A percentile compares a stretch with the other conserved stretches of the same genome.
Evolutionary conservation across 2,329 filamentous ascomycete species (phyloP).

Genomic region (Plectosphaerella sp.): DNA sequence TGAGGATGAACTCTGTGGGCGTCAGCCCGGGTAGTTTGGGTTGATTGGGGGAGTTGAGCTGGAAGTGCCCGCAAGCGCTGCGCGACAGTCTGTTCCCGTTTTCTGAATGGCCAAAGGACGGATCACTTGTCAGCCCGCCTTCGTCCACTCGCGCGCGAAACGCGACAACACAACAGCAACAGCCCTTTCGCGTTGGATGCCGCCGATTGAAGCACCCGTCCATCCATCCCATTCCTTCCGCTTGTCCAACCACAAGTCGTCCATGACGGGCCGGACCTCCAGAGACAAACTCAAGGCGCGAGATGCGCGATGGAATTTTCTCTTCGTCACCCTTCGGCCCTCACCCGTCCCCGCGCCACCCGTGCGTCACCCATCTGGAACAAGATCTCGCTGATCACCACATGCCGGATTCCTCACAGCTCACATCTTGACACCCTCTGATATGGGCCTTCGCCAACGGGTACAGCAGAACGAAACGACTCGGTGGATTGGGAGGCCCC

Average conservation of each 20-base stretch:
- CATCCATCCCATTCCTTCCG: background rate
- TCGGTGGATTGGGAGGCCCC: no score
- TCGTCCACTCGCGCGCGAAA: background rate
- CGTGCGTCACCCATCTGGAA: background rate
- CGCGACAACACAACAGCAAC: background rate
- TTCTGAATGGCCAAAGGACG: background rate
- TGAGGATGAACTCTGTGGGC: no score
- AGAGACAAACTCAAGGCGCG: no score
- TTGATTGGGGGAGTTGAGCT: background rate
- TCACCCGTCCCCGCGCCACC: no score
- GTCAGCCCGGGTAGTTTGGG: background rate
- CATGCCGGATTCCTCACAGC: no score
- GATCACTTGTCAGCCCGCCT: background rate
- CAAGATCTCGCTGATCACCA: background rate
- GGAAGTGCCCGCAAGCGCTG: background rate
- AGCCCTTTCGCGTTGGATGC: slow-evolving; percentile 2
- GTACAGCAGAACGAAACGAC: no score
- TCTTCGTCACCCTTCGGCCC: no score
- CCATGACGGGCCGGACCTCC: no score
- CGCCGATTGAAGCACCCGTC: background rate
- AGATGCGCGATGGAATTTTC: no score
- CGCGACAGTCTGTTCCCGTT: background rate
- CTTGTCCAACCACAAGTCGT: background rate
- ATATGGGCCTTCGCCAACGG: no score
- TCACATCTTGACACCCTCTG: no score